Conservation (phyloP, 768 basidiomycete species). For the Galerina marginata region DNA sequence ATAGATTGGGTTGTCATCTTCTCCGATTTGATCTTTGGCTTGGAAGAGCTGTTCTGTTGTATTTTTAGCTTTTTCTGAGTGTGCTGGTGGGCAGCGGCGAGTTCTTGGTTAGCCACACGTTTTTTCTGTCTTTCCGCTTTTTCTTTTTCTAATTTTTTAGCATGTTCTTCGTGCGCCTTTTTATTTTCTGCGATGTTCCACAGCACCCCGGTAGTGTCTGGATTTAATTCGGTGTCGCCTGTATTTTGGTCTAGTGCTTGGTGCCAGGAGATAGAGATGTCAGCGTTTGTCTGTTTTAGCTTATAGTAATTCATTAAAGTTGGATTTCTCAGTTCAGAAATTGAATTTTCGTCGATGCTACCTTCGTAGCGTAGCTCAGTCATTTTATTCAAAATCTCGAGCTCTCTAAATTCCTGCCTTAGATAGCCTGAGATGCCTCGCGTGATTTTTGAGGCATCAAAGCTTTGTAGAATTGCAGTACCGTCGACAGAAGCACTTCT, state of each 20-base stretch:
- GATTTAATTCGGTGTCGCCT: too few relatives aligned
- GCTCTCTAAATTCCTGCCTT: not conserved
- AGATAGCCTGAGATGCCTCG: not conserved
- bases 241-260: too few relatives aligned
- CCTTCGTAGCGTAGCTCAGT: not conserved
- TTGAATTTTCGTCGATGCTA: not conserved
- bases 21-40: not conserved
- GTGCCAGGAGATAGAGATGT: not conserved
- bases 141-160: too few relatives aligned
- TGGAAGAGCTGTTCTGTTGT: too few relatives aligned
- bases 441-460: not conserved
- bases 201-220: too few relatives aligned
- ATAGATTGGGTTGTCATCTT: not conserved
- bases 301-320: not conserved
- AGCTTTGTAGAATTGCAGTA: not conserved
- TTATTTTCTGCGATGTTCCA: too few relatives aligned
- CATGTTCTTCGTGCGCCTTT: too few relatives aligned
- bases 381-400: not conserved
- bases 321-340: not conserved
- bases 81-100: too few relatives aligned
- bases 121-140: too few relatives aligned
- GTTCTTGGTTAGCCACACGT: too few relatives aligned
- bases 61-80: too few relatives aligned
- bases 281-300: not conserved
- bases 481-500: not conserved